Percentiles rank a stretch among this genome's conserved stretches.
These are phyloP conservation scores for Tuctoria greenei DNA, from an alignment of 176 grass and related monocot genomes.

Conservation along the genomic window DNA sequence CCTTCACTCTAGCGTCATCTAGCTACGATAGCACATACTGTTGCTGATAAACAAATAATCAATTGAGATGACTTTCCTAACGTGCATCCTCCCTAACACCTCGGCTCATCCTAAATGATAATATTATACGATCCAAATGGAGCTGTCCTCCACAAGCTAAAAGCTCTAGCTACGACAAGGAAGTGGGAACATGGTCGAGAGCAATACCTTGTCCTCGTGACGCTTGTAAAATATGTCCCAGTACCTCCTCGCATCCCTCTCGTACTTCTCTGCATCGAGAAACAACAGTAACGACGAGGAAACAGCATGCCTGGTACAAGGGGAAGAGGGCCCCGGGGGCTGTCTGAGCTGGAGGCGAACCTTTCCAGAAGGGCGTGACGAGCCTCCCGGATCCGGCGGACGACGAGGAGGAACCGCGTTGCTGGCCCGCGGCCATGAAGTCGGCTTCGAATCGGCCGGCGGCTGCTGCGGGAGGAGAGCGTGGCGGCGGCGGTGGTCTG, in stretches of 20 bases:
- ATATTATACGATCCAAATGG: background rate
- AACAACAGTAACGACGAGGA: background rate
- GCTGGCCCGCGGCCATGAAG: constrained; percentile 45
- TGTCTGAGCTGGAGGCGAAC: constrained; percentile 23
- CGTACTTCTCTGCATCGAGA: constrained; percentile 75
- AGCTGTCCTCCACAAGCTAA: background rate
- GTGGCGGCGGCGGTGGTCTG: background rate
- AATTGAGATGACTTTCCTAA: background rate
- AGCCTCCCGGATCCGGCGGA: constrained; percentile 61
- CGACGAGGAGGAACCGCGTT: constrained; percentile 36
- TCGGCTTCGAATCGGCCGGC: background rate
- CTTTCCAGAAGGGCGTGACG: constrained; percentile 96
- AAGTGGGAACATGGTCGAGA: background rate
- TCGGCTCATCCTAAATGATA: background rate
- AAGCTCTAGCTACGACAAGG: background rate
- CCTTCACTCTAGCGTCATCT: background rate
- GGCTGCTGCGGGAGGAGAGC: background rate
- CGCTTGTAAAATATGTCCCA: constrained; percentile 98
- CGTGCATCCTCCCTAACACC: background rate
- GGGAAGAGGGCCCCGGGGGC: background rate
- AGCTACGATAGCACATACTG: background rate
- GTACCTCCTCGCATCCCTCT: constrained; percentile 85
- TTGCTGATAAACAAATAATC: background rate
- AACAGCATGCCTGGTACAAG: background rate
- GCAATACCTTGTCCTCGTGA: constrained; percentile 73